A percentile compares a stretch with the other conserved stretches of the same genome.
Conservation (phyloP, 768 basidiomycete genomes). For the Chalciporus sphaerocephalus region DNA sequence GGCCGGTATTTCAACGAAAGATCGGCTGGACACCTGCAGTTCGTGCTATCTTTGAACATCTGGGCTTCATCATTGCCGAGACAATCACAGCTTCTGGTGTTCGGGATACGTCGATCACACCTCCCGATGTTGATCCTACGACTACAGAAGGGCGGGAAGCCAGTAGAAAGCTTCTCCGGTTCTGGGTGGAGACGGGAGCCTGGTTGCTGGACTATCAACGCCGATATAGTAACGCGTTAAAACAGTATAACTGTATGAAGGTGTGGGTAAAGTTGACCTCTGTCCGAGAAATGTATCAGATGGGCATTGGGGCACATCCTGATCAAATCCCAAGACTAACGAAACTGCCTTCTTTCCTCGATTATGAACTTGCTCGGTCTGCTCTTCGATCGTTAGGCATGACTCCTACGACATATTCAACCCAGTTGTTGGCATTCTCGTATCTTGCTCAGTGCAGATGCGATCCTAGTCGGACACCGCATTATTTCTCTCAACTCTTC, state of each 20-base stretch:
- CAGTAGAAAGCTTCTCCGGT: slow-evolving; percentile 63
- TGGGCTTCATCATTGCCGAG: slow-evolving; percentile 36
- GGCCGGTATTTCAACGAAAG: slow-evolving; percentile 55
- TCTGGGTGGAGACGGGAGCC: slow-evolving; percentile 73
- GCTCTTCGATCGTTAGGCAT: slow-evolving; percentile 54
- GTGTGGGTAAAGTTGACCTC: slow-evolving; percentile 51
- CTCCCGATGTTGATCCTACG: slow-evolving; percentile 50
- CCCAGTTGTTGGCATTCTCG: slow-evolving; percentile 70
- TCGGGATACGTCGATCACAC: slow-evolving; percentile 44
- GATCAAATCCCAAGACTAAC: slow-evolving; percentile 64
- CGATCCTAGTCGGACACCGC: slow-evolving; percentile 58
- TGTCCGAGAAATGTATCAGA: slow-evolving; percentile 68
- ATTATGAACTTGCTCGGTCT: slow-evolving; percentile 37
- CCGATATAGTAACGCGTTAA: slow-evolving; percentile 44
- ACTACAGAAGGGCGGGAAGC: slow-evolving; percentile 46
- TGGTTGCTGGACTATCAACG: slow-evolving; percentile 61
- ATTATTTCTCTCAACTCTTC: slow-evolving; percentile 60
- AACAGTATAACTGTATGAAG: slow-evolving; percentile 38
- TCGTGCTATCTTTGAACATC: slow-evolving; percentile 36
- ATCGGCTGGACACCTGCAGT: slow-evolving; percentile 61
- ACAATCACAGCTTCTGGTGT: slow-evolving; percentile 21
- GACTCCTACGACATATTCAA: slow-evolving; percentile 60
- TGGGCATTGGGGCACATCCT: slow-evolving; percentile 69
- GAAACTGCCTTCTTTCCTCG: slow-evolving; percentile 39
- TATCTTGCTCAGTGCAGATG: slow-evolving; percentile 81